These are phyloP conservation scores for Ogataea trehalophila DNA, from an alignment of 805 yeast species.

Conservation along the genomic window DNA sequence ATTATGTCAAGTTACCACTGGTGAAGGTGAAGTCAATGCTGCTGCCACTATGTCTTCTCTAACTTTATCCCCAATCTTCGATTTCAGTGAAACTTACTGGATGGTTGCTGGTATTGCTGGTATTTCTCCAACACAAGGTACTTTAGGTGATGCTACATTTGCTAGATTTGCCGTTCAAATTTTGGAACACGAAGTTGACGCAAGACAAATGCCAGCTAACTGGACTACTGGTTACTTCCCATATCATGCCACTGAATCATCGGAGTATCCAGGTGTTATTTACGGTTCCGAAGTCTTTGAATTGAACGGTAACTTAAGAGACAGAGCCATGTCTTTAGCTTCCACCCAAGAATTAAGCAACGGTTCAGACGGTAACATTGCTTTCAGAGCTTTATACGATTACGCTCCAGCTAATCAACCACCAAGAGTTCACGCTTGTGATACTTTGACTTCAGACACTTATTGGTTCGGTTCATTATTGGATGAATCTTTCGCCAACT, in stretches of 20 bases:
- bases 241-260: slow-evolving; percentile 46
- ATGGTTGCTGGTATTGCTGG: slow-evolving; percentile 65
- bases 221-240: slow-evolving; percentile 61
- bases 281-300: slow-evolving; percentile 66
- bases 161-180: slow-evolving; percentile 59
- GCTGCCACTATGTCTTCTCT: slow-evolving; percentile 55
- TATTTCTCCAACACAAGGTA: slow-evolving; percentile 50
- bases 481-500: slow-evolving; percentile 45
- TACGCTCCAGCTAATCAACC: slow-evolving; percentile 45
- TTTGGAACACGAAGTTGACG: slow-evolving; percentile 53
- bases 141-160: slow-evolving; percentile 57
- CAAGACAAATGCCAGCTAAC: slow-evolving; percentile 42
- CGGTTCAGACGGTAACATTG: slow-evolving; percentile 41
- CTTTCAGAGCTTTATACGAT: slow-evolving; percentile 44
- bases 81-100: slow-evolving; percentile 56
- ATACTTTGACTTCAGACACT: slow-evolving; percentile 54
- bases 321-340: slow-evolving; percentile 53
- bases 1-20: slow-evolving; percentile 58
- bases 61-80: slow-evolving; percentile 48
- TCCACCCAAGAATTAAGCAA: slow-evolving; percentile 36
- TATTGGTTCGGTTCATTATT: slow-evolving; percentile 53
- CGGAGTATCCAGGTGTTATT: slow-evolving; percentile 46
- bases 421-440: slow-evolving; percentile 50
- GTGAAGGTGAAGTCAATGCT: slow-evolving; percentile 67
- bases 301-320: slow-evolving; percentile 52